A percentile compares a stretch with the other conserved stretches of the same genome.
Conservation (phyloP, 2,329 filamentous ascomycete genomes). For the Tolypocladium album region DNA sequence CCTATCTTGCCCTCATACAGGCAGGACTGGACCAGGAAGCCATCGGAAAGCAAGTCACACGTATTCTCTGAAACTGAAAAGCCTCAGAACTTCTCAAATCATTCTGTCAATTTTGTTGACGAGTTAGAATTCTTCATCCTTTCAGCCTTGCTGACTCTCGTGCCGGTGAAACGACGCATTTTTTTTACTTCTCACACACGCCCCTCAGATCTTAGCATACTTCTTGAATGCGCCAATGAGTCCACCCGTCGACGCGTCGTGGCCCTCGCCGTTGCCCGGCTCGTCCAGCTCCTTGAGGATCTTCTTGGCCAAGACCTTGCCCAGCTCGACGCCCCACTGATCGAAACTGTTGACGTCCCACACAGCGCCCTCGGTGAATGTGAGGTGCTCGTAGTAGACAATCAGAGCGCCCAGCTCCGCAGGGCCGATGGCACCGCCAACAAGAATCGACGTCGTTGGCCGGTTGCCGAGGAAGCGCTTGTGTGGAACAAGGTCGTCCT, state of each 20-base stretch:
- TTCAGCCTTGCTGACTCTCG: not conserved
- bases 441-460: slow-evolving; percentile 87
- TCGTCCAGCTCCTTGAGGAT: slow-evolving; percentile 78
- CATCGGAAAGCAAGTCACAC: not conserved
- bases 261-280: slow-evolving; percentile 56
- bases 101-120: not conserved
- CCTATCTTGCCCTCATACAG: not conserved
- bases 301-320: slow-evolving; percentile 92
- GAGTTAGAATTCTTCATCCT: not conserved
- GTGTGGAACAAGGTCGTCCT: slow-evolving; percentile 77
- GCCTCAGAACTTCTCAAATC: not conserved
- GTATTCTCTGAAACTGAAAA: not conserved
- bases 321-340: slow-evolving; percentile 98
- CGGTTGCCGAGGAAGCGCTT: slow-evolving; percentile 99
- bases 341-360: slow-evolving; percentile 99
- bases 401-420: slow-evolving; percentile 90
- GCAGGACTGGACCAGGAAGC: not conserved
- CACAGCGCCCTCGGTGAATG: slow-evolving; percentile 92
- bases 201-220: slow-evolving; percentile 38
- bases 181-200: not conserved
- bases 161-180: not conserved
- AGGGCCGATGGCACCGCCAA: slow-evolving; percentile 85
- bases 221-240: slow-evolving; percentile 91
- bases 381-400: slow-evolving; percentile 97
- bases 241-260: slow-evolving; percentile 82